These are phyloP conservation scores for Strobilomyces echinocephalus DNA, from an alignment of 768 basidiomycete genomes.

Conservation along the genomic window DNA sequence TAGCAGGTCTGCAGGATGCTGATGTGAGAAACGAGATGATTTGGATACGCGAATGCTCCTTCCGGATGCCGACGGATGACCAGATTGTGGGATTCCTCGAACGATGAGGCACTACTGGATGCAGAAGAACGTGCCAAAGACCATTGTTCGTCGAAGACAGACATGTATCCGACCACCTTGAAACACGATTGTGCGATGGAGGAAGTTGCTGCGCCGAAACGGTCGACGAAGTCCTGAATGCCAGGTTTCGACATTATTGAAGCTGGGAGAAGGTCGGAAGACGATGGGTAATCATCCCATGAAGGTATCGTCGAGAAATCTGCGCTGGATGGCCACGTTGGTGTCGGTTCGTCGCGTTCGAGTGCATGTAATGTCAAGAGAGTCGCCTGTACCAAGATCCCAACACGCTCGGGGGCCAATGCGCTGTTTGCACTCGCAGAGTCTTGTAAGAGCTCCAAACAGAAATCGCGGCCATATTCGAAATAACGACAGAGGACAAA, in stretches of 20 bases:
- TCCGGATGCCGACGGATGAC: constrained; percentile 66
- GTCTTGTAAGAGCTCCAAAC: constrained; percentile 78
- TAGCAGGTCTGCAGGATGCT: constrained; percentile 71
- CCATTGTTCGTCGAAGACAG: constrained; percentile 84
- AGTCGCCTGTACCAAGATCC: constrained; percentile 72
- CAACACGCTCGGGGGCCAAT: constrained; percentile 66
- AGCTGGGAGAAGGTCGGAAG: constrained; percentile 57
- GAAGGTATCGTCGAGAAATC: constrained; percentile 57
- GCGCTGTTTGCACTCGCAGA: constrained; percentile 40
- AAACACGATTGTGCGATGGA: constrained; percentile 56
- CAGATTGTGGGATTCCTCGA: constrained; percentile 68
- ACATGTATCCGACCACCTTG: constrained; percentile 67
- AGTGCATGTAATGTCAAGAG: constrained; percentile 65
- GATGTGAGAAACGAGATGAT: constrained; percentile 55
- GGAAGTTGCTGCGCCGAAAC: constrained; percentile 52
- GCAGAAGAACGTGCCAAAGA: constrained; percentile 47
- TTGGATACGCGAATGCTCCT: constrained; percentile 62
- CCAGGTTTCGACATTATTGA: constrained; percentile 56
- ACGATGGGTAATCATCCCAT: constrained; percentile 65
- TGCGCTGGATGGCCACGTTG: constrained; percentile 72
- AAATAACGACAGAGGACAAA: constrained; percentile 80
- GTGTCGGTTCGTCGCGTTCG: constrained; percentile 65
- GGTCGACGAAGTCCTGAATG: constrained; percentile 69
- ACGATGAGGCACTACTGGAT: constrained; percentile 37
- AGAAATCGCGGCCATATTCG: constrained; percentile 79